phyloP scores from a whole-genome alignment of 306 rosid genomes.

The Prunus campanulata region DNA sequence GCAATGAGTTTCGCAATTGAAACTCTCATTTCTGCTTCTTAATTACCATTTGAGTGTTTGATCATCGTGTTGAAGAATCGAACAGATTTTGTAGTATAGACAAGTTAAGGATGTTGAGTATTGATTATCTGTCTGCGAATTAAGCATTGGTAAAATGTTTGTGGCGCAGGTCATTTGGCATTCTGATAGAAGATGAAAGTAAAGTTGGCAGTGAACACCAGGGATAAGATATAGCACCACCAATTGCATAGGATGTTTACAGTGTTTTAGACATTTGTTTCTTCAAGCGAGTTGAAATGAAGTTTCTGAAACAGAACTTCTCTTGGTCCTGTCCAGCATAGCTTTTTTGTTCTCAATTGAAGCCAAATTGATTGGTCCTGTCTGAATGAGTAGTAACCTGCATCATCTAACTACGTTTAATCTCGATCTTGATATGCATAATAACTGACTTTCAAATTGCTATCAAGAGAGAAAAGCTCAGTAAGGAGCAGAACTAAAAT shows the following conservation, averaged over 20 bases:
- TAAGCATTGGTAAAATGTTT: background rate
- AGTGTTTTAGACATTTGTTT: background rate
- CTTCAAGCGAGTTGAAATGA: background rate
- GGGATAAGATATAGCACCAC: background rate
- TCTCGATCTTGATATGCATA: no score
- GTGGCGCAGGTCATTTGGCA: constrained; percentile 5
- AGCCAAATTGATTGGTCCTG: no score
- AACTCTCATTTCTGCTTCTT: no score
- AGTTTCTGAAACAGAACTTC: background rate
- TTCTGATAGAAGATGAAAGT: constrained; percentile 3
- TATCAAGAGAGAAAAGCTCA: background rate
- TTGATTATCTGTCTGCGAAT: background rate
- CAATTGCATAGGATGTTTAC: background rate
- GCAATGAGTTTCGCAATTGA: background rate
- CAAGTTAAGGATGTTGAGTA: background rate
- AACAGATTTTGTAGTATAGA: background rate
- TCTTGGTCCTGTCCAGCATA: background rate
- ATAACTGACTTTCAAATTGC: background rate
- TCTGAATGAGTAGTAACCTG: no score
- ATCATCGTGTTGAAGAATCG: background rate
- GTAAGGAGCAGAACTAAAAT: background rate
- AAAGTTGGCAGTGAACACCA: background rate
- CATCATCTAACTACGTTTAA: no score
- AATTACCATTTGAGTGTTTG: background rate
- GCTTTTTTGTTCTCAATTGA: no score